Evolutionary conservation across 768 basidiomycete genomes (phyloP).

Genomic region (Paxillus involutus): DNA sequence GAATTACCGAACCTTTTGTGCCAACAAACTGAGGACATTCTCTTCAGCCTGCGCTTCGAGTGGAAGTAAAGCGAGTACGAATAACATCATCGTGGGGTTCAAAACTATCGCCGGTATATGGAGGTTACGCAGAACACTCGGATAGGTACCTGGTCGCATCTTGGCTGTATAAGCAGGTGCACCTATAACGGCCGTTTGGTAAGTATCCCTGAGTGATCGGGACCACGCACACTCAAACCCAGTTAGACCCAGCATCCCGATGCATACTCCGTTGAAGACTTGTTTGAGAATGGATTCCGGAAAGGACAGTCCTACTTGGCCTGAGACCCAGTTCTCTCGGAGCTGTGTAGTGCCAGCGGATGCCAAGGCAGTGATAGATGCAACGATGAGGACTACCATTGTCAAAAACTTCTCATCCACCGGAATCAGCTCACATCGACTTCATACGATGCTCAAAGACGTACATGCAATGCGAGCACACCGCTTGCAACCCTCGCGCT

Average conservation of each 20-base stretch:
- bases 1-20: conserved; percentile 43
- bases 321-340: conserved; percentile 52
- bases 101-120: conserved; percentile 59
- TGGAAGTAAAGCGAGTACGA: conserved; percentile 61
- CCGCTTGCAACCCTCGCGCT: conserved; percentile 59
- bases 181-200: conserved; percentile 32
- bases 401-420: conserved; percentile 43
- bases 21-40: conserved; percentile 67
- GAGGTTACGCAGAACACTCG: conserved; percentile 62
- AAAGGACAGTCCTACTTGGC: conserved; percentile 30
- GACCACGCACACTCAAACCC: conserved; percentile 58
- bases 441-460: conserved; percentile 12
- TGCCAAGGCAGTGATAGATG: conserved; percentile 51
- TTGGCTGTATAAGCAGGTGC: conserved; percentile 65
- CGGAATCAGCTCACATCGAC: background rate
- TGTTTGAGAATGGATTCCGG: conserved; percentile 38
- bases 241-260: conserved; percentile 72
- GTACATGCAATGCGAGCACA: conserved; percentile 60
- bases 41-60: conserved; percentile 46
- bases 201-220: background rate
- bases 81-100: conserved; percentile 55
- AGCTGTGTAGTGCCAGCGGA: conserved; percentile 48
- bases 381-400: conserved; percentile 55
- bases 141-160: conserved; percentile 55
- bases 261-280: conserved; percentile 65